Conservation (phyloP, 1,284 basidiomycete species). For the Puccinia hordei region DNA sequence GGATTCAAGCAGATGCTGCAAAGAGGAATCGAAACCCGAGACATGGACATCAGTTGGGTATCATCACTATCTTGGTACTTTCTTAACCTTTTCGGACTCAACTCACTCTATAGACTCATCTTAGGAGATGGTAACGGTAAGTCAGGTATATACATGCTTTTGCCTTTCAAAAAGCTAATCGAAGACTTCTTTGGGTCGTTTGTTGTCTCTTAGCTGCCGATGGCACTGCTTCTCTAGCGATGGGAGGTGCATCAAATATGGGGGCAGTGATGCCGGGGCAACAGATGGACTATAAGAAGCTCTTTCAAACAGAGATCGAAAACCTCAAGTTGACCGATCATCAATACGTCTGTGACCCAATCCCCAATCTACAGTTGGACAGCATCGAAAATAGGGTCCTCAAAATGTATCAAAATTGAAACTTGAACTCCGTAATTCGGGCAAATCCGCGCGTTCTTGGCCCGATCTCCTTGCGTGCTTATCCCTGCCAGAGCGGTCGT, state of each 20-base stretch:
- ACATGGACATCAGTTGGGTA: conserved; percentile 98
- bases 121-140: conserved; percentile 87
- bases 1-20: conserved; percentile 99
- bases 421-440: too few species aligned
- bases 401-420: conserved; percentile 66
- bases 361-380: neutral
- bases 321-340: conserved; percentile 89
- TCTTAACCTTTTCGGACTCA: conserved; percentile 95
- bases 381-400: conserved; percentile 74
- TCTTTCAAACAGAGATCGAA: conserved; percentile 88
- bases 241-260: conserved; percentile 56
- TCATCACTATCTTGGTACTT: conserved; percentile 99
- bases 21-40: conserved; percentile 88
- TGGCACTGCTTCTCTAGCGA: conserved; percentile 53
- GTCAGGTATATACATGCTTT: conserved; percentile 59
- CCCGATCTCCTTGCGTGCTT: too few species aligned
- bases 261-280: conserved; percentile 54
- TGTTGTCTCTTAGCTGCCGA: conserved; percentile 58
- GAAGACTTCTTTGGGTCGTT: conserved; percentile 58
- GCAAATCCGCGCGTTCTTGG: too few species aligned
- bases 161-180: conserved; percentile 67
- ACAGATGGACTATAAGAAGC: conserved; percentile 72
- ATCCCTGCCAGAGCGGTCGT: too few species aligned
- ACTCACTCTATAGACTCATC: conserved; percentile 88
- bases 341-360: conserved; percentile 75